A percentile compares a stretch with the other conserved stretches of the same genome.
Conservation (phyloP, 306 rosid genomes). For the Cyamopsis tetragonoloba region DNA sequence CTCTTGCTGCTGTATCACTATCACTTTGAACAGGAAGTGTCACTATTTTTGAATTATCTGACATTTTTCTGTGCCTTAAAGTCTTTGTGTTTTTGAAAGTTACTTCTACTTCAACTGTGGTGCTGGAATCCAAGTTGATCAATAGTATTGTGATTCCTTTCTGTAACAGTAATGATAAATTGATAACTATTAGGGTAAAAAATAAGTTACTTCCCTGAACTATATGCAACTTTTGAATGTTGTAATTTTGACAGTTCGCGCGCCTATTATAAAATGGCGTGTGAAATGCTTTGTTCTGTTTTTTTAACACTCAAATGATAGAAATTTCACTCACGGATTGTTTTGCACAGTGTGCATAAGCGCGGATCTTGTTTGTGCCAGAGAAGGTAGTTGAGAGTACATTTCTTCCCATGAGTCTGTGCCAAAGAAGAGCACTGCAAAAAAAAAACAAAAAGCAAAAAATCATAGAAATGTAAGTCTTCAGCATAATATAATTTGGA, state of each 20-base stretch:
- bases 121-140: slow-evolving; percentile 60
- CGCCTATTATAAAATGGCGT: no score
- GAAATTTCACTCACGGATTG: slow-evolving; percentile 60
- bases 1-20: slow-evolving; percentile 38
- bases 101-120: slow-evolving; percentile 38
- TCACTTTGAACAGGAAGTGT: slow-evolving; percentile 14
- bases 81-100: slow-evolving; percentile 23
- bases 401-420: slow-evolving; percentile 74
- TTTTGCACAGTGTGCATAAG: slow-evolving; percentile 91
- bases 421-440: slow-evolving; percentile 93
- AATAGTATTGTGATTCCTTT: slow-evolving; percentile 70
- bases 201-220: no score
- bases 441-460: neutral
- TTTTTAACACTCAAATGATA: no score
- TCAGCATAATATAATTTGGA: neutral
- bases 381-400: slow-evolving; percentile 62
- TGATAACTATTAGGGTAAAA: no score
- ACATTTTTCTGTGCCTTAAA: slow-evolving; percentile 33
- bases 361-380: slow-evolving; percentile 60
- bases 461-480: neutral
- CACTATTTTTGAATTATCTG: neutral
- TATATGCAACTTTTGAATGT: no score
- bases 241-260: no score
- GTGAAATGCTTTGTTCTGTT: no score
- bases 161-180: no score